These are phyloP conservation scores for Tuber magnatum DNA, from an alignment of 495 filamentous ascomycete species.

Conservation along the genomic window DNA sequence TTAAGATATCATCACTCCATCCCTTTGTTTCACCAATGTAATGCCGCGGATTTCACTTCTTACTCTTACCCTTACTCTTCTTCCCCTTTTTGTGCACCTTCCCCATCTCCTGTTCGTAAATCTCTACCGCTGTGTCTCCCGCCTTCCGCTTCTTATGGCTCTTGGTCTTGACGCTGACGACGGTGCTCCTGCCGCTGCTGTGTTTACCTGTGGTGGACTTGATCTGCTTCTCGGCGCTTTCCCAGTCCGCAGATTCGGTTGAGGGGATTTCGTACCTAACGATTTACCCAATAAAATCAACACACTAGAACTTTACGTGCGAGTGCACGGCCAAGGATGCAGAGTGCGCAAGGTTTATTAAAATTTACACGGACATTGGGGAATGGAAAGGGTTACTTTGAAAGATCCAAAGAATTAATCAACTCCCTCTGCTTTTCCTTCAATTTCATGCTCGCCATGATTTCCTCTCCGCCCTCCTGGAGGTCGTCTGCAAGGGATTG, in stretches of 20 bases:
- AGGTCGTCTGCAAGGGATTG: slow-evolving; percentile 76
- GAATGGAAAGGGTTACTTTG: slow-evolving; percentile 57
- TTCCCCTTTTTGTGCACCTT: slow-evolving; percentile 48
- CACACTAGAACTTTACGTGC: slow-evolving; percentile 42
- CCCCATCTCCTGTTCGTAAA: slow-evolving; percentile 54
- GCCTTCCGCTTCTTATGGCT: slow-evolving; percentile 73
- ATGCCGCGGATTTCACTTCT: slow-evolving; percentile 11
- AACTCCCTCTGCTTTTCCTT: slow-evolving; percentile 65
- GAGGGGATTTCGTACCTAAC: slow-evolving; percentile 71
- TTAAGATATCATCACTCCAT: background rate
- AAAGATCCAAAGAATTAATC: slow-evolving; percentile 80
- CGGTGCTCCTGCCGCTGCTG: slow-evolving; percentile 54
- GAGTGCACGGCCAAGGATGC: background rate
- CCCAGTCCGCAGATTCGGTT: slow-evolving; percentile 60
- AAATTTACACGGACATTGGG: slow-evolving; percentile 1
- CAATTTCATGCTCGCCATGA: slow-evolving; percentile 59
- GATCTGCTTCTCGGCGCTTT: slow-evolving; percentile 74
- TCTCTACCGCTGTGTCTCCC: slow-evolving; percentile 56
- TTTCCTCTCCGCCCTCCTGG: slow-evolving; percentile 70
- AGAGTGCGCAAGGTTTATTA: background rate
- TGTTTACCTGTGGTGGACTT: slow-evolving; percentile 46
- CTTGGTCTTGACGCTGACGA: slow-evolving; percentile 73
- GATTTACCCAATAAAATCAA: slow-evolving; percentile 44
- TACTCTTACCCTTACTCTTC: slow-evolving; percentile 55
- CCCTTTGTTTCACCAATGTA: background rate